Base-by-base conservation (phyloP, 257 asterid species). In the Cruciata laevipes region DNA sequence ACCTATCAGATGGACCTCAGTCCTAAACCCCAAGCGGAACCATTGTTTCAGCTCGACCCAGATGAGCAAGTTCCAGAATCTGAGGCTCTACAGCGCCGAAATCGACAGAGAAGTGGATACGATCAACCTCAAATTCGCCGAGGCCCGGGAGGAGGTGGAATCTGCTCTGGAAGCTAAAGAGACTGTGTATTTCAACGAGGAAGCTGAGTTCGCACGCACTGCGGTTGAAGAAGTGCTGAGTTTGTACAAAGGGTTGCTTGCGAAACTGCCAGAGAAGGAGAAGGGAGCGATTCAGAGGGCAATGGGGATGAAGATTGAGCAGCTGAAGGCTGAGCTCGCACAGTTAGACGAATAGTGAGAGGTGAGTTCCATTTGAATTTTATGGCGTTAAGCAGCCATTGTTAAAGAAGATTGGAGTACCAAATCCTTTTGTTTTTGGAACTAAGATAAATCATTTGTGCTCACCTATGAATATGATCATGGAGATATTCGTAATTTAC, bases 71-170 rank as follows among this genome's bases (percentile, higher is more conserved):
- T 76, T 70, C 65, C 76, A 58, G 21, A 70, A 83, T 70, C 18
- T 56, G 10, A 75, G 95, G 67, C 77, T 72, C 13, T 90, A 81
- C 83, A 84, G 91, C 51, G 93, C 30, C 14, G 88, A 84, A 38
- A 77, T 74, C 38, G 88, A 87, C 69, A 83, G 66, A 66, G 95
- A 79, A 78, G 96, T 90, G 72, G 99, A 94, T 62, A 65, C 53
- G 53, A 94, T 94, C 38, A 94, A 94, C 83, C 84, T 85, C 78
- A 94, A 90, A 80, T 94, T 94, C 68, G 93, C 93, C n/a, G 99
- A 90, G 82, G 99, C 99, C 12, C 83, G 99, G 67, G 99, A 94
- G 82, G 99, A 94, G 88, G 84, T 94, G 67, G 99, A 94, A 23
- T 76, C 94, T 53, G 99, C 99, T 12, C 66, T 94, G 97, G 97